Conservation (phyloP, 495 filamentous ascomycete species). For the Parmelia sp. region DNA sequence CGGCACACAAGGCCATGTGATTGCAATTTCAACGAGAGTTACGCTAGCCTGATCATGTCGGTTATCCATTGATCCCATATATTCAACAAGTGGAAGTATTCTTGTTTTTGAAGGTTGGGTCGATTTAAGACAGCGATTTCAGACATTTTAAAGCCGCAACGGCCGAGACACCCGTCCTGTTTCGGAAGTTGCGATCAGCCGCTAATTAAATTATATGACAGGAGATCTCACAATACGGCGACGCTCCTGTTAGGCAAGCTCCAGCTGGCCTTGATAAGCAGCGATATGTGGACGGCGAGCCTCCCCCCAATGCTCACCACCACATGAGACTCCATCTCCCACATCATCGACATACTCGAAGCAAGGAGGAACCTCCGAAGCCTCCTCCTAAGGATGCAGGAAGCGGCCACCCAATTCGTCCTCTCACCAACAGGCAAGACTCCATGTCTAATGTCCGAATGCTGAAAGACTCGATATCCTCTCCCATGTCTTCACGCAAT, state of each 20-base stretch:
- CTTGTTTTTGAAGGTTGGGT: neutral
- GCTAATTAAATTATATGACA: slow-evolving; percentile 29
- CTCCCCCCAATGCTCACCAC: slow-evolving; percentile 43
- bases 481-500: slow-evolving; percentile 44
- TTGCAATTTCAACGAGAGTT: neutral
- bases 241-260: slow-evolving; percentile 70
- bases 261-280: slow-evolving; percentile 64
- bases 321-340: slow-evolving; percentile 61
- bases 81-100: neutral
- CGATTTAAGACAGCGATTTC: neutral
- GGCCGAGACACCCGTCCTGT: slow-evolving; percentile 10
- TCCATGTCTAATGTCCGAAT: slow-evolving; percentile 49
- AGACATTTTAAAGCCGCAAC: slow-evolving; percentile 1
- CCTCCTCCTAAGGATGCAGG: slow-evolving; percentile 41
- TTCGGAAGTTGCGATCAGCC: slow-evolving; percentile 18
- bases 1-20: neutral
- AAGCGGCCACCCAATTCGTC: slow-evolving; percentile 46
- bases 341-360: slow-evolving; percentile 62
- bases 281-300: slow-evolving; percentile 49
- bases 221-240: slow-evolving; percentile 76
- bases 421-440: slow-evolving; percentile 64
- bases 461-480: slow-evolving; percentile 40
- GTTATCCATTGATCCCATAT: neutral
- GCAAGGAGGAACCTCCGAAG: slow-evolving; percentile 64
- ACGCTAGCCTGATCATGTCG: neutral